Base-by-base conservation (phyloP, 192 early-diverging fungal genomes). In the Endogone sp. region DNA sequence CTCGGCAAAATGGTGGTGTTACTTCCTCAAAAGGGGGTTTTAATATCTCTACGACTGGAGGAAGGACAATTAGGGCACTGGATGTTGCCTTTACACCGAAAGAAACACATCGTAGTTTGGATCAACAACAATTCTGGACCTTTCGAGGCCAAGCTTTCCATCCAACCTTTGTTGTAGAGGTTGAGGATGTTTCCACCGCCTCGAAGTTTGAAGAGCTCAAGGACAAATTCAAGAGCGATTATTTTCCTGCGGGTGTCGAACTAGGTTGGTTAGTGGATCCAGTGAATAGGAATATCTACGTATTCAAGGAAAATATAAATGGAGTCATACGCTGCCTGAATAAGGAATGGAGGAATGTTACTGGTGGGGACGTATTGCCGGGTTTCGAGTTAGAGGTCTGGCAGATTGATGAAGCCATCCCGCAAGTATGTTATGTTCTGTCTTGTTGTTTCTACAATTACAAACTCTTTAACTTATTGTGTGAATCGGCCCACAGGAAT, bases 101-200 rank as follows among this genome's bases (percentile, higher is more conserved):
- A 60, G 27, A 27, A 24, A 31, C 61, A n/a, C 23, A 21, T 62
- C 57, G 29, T 2, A 60, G 28, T 21, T 61, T 68, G 57, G 24
- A 10, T 29, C 54, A 22, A 1, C 13, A 4, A 30, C 66, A 68
- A 60, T 2, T n/a, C 22, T 59, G 23, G 56, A 61, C 66, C 3
- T 68, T 68, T 61, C 57, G 4, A 26, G 66, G 66, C 22, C 29
- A 60, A 29, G 31, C 56, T n/a, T 68, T 68, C 25, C 57, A 24
- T 60, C 66, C 66, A 37, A 61, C 26, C 20, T 25, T 68, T 25
- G 26, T 68, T 20, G 31, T 68, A 26, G 66, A 68, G 23, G 67
- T 61, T n/a, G 25, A 27, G 22, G 57, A 60, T 37, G 25, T 60
- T 21, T 82, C 16, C 66, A 57, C 68, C 74, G 79, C 71, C 32